phyloP scores from a whole-genome alignment of 106 monocot genomes.

The Phalaenopsis aphrodite region DNA sequence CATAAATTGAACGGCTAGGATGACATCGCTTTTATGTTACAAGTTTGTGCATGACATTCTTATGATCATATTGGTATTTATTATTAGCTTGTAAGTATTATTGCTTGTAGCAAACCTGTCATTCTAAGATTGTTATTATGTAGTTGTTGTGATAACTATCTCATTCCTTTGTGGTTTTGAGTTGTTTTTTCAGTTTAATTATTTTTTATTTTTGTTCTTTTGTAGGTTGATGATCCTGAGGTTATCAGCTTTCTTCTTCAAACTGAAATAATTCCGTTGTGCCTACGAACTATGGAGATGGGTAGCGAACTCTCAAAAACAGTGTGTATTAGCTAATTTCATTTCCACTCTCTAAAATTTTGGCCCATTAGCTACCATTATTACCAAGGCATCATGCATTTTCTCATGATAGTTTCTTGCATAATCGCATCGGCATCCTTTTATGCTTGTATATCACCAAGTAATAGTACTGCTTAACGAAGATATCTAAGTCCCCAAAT shows the following conservation, averaged over 20 bases:
- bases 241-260: conserved; percentile 99
- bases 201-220: neutral
- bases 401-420: neutral
- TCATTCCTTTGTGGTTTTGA: neutral
- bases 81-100: too few relatives aligned
- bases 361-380: neutral
- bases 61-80: too few relatives aligned
- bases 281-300: conserved; percentile 98
- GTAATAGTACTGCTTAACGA: too few relatives aligned
- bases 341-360: neutral
- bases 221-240: conserved; percentile 97
- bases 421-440: neutral
- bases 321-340: conserved; percentile 24
- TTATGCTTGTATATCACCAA: neutral
- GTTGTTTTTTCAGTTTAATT: neutral
- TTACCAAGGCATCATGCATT: neutral
- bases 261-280: conserved; percentile 95
- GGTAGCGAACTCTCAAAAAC: conserved; percentile 99
- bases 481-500: too few relatives aligned
- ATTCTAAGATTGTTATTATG: neutral
- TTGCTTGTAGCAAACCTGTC: too few relatives aligned
- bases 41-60: too few relatives aligned
- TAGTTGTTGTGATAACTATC: neutral
- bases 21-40: too few relatives aligned
- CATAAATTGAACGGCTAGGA: too few relatives aligned